Evolutionary conservation across 306 rosid genomes (phyloP).

Genomic region (Lathyrus sativus): DNA sequence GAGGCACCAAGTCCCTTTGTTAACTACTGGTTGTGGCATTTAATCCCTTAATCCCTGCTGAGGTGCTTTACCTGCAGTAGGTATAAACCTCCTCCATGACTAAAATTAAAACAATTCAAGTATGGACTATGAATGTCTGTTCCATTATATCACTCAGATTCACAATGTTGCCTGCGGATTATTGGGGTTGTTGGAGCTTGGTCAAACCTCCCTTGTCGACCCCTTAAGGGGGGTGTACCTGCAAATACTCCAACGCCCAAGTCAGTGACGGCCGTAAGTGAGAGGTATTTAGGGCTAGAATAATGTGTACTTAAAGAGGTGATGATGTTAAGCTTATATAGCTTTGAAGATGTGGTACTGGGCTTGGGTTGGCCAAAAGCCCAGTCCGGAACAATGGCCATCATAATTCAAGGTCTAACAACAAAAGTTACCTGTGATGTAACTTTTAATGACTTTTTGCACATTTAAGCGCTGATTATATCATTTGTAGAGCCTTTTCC

Average conservation of each 20-base stretch:
- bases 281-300: too few species aligned
- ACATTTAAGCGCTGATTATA: slow-evolving; percentile 20
- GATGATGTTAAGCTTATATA: too few species aligned
- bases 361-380: too few species aligned
- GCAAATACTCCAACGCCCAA: too few species aligned
- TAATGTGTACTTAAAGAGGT: too few species aligned
- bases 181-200: too few species aligned
- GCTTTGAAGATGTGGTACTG: too few species aligned
- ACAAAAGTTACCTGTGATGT: slow-evolving; percentile 2
- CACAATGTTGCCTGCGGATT: too few species aligned
- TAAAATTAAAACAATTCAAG: slow-evolving; percentile 15
- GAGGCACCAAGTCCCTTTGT: slow-evolving; percentile 24
- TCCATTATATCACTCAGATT: too few species aligned
- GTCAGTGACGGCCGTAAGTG: too few species aligned
- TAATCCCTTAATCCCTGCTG: background rate
- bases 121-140: background rate
- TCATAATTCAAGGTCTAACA: slow-evolving; percentile 23
- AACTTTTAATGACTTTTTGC: slow-evolving; percentile 4
- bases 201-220: too few species aligned
- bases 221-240: too few species aligned
- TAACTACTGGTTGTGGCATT: background rate
- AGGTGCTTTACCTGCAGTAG: background rate
- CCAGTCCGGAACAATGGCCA: background rate
- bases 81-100: slow-evolving; percentile 6
- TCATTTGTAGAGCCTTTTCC: slow-evolving; percentile 12